Evolutionary conservation across 257 asterid species (phyloP).

Genomic region (Lantana camara): DNA sequence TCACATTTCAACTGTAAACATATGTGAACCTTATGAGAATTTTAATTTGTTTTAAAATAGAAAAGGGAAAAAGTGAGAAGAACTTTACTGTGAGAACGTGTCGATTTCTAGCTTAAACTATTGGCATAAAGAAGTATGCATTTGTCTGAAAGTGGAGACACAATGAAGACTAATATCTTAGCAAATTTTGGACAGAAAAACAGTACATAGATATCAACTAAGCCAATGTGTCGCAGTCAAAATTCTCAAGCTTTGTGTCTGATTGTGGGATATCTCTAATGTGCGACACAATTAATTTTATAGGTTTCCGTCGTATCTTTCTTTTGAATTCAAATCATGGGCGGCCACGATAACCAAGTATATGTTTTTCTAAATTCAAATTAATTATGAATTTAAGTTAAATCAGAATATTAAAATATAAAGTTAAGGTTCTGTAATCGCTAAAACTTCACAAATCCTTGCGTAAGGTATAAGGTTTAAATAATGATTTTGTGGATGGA

Average conservation of each 20-base stretch:
- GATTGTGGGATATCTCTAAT: slow-evolving; percentile 33
- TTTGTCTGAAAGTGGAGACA: slow-evolving; percentile 32
- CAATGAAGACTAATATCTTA: slow-evolving; percentile 36
- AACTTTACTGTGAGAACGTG: background rate
- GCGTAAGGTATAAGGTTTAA: no score
- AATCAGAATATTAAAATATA: no score
- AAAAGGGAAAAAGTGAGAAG: background rate
- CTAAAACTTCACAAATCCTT: no score
- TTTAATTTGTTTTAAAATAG: background rate
- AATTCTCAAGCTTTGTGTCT: slow-evolving; percentile 54
- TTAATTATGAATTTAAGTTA: no score
- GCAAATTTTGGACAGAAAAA: slow-evolving; percentile 19
- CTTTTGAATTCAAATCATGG: slow-evolving; percentile 22
- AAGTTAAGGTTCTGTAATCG: no score
- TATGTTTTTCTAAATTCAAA: no score
- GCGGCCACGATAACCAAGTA: no score
- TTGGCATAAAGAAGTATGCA: slow-evolving; percentile 5
- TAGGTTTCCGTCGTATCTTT: no score
- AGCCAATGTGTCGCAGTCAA: slow-evolving; percentile 38
- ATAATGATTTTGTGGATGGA: no score
- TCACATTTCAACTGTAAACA: slow-evolving; percentile 11
- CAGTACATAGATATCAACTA: slow-evolving; percentile 19
- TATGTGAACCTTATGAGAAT: no score
- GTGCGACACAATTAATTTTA: no score
- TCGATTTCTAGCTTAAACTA: background rate